Percentiles rank a stretch among this genome's conserved stretches.
phyloP scores from a whole-genome alignment of 495 filamentous ascomycete genomes.

The Extremus antarcticus region DNA sequence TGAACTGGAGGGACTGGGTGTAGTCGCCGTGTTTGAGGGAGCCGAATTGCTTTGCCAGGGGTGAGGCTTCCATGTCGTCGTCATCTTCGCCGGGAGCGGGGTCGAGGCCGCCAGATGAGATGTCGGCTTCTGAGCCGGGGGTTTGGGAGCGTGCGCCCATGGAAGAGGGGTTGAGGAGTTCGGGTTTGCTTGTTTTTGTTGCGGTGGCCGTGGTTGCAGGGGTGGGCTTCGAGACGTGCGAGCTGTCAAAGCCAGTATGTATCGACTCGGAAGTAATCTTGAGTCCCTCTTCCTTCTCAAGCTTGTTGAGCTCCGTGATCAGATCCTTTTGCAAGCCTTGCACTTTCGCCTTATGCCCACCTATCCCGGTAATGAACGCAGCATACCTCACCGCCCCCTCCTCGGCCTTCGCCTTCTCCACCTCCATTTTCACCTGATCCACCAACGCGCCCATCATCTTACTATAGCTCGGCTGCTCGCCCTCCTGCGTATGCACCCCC shows the following conservation, averaged over 20 bases:
- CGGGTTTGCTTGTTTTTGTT: constrained; percentile 31
- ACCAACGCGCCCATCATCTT: constrained; percentile 90
- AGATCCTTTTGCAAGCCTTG: constrained; percentile 65
- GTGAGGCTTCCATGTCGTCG: constrained; percentile 60
- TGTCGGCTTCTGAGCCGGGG: constrained; percentile 51
- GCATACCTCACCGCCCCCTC: constrained; percentile 52
- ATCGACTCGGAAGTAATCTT: constrained; percentile 93
- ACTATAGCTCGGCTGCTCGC: constrained; percentile 71
- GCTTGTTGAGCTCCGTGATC: constrained; percentile 55
- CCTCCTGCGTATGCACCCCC: constrained; percentile 62
- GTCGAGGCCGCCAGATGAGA: constrained; percentile 49
- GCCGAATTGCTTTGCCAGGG: constrained; percentile 66
- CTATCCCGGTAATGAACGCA: constrained; percentile 64
- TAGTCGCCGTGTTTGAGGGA: constrained; percentile 70
- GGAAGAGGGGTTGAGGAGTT: too few relatives aligned
- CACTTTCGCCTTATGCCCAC: constrained; percentile 65
- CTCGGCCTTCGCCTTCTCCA: constrained; percentile 55
- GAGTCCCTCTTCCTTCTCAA: constrained; percentile 74
- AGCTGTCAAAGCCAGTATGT: constrained; percentile 81
- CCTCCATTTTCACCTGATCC: constrained; percentile 85
- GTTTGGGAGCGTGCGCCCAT: constrained; percentile 35
- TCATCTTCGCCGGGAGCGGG: constrained; percentile 35
- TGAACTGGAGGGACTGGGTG: constrained; percentile 58
- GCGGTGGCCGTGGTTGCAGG: constrained; percentile 16
- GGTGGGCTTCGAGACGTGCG: constrained; percentile 44